Evolutionary conservation across 2,329 filamentous ascomycete species (phyloP), one percentile per base, ranked within the genome.

Genomic region (Samsoniella hepiali): DNA sequence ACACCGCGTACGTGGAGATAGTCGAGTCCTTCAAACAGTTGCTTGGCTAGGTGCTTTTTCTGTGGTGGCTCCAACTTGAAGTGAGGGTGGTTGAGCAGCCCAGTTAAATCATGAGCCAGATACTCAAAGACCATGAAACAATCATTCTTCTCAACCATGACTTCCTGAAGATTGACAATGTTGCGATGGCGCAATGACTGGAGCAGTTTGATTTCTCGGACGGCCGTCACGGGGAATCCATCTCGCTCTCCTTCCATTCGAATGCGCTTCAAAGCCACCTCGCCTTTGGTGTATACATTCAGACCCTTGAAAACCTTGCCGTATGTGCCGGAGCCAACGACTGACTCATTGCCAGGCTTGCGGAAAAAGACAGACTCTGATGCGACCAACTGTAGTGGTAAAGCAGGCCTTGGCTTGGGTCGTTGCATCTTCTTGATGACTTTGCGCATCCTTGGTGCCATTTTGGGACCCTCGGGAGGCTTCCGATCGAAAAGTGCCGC

Each of bases 101-200:
- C 95, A 3, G 95, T 99, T 65, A 99, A 81, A 74, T 99, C 95
- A 74, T 99, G 95, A 1, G 95, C 94, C 38, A 98, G 83, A 73
- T 99, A 99, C 75, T 99, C 95, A 68, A 99, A 99, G 3, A 99
- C 95, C 95, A 99, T 99, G 77, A 96, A 99, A 75, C 95, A 99
- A 76, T 98, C 93, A 69, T 98, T 98, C 73, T 90, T 91, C 77
- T 99, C 95, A 2, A 99, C 95, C 95, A 99, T 99, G 68, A 96
- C 91, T 77, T 97, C 93, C 68, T 91, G 87, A 22, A 97, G 79
- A 47, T 88, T 87, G 63, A 97, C 91, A 58, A 97, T 88, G 70
- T 96, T 96, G 64, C 82, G 79, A 70, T 96, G 91, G 66, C 89
- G 88, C 29, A 96, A 81, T 3, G 91, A 93, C 72, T 96, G 92